Conservation (phyloP, 805 yeast genomes). For the Candida lessepsii region DNA sequence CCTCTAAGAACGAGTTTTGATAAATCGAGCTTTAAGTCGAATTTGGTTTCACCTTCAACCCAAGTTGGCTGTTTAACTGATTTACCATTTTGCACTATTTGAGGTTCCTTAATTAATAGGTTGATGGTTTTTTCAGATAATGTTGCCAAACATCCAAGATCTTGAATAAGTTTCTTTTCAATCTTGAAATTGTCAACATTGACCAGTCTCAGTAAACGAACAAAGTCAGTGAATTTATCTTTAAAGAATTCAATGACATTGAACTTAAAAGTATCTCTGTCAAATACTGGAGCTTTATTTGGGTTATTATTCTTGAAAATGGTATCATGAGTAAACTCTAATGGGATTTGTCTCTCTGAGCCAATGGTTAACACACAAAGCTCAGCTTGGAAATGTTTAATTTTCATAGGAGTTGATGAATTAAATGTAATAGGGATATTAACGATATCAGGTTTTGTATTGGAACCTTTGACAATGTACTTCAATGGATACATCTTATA, state of each 20-base stretch:
- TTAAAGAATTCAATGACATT: conserved; percentile 25
- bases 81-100: conserved; percentile 10
- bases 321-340: conserved; percentile 38
- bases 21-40: conserved; percentile 18
- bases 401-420: conserved; percentile 19
- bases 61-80: conserved; percentile 1
- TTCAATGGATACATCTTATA: conserved; percentile 17
- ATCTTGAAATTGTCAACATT: conserved; percentile 27
- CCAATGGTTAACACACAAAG: conserved; percentile 31
- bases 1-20: conserved; percentile 9
- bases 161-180: conserved; percentile 29
- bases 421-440: conserved; percentile 11
- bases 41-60: conserved; percentile 4
- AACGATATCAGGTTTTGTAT: not conserved
- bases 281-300: conserved; percentile 10
- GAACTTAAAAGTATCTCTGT: conserved; percentile 24
- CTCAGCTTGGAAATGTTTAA: conserved; percentile 24
- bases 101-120: conserved; percentile 20
- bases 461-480: conserved; percentile 24
- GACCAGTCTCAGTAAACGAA: conserved; percentile 18
- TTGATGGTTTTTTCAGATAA: conserved; percentile 26
- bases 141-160: conserved; percentile 28
- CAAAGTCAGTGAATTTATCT: conserved; percentile 19
- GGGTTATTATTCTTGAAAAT: conserved; percentile 24
- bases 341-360: conserved; percentile 35